phyloP scores from a whole-genome alignment of 768 basidiomycete species.

The Filobasidium wieringae region DNA sequence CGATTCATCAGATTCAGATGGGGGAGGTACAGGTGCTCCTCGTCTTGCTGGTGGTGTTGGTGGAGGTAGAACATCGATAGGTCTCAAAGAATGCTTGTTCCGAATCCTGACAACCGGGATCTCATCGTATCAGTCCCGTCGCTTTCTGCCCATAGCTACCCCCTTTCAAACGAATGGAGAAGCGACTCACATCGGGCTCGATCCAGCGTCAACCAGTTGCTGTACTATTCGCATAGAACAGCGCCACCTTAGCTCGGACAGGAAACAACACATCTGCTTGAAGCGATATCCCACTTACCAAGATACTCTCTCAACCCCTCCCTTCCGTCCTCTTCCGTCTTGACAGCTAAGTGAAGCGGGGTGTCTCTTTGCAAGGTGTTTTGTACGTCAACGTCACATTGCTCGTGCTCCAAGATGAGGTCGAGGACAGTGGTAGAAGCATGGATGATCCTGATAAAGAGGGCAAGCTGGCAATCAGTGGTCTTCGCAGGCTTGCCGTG shows the following conservation, averaged over 20 bases:
- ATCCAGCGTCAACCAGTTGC: slow-evolving; percentile 11
- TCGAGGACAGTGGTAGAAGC: slow-evolving; percentile 14
- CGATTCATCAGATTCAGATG: neutral
- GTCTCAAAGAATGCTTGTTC: slow-evolving; percentile 9
- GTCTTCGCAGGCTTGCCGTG: no score
- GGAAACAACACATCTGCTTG: neutral
- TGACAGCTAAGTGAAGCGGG: slow-evolving; percentile 14
- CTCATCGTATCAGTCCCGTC: neutral
- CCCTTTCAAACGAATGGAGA: neutral
- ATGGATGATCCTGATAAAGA: slow-evolving; percentile 1
- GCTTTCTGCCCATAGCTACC: no score
- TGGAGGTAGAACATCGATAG: slow-evolving; percentile 14
- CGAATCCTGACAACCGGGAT: slow-evolving; percentile 5
- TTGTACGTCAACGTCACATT: slow-evolving; percentile 13
- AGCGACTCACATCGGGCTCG: slow-evolving; percentile 11
- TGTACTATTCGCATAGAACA: neutral
- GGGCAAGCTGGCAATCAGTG: no score
- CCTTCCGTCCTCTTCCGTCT: slow-evolving; percentile 14
- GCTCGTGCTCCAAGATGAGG: slow-evolving; percentile 8
- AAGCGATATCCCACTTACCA: neutral
- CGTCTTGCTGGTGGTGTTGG: slow-evolving; percentile 10
- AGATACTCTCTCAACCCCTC: slow-evolving; percentile 9
- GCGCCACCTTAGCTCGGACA: neutral
- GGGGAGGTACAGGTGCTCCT: neutral
- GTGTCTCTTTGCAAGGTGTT: slow-evolving; percentile 10